Evolutionary conservation across 306 rosid genomes (phyloP).

Genomic region (Quercus cerris): DNA sequence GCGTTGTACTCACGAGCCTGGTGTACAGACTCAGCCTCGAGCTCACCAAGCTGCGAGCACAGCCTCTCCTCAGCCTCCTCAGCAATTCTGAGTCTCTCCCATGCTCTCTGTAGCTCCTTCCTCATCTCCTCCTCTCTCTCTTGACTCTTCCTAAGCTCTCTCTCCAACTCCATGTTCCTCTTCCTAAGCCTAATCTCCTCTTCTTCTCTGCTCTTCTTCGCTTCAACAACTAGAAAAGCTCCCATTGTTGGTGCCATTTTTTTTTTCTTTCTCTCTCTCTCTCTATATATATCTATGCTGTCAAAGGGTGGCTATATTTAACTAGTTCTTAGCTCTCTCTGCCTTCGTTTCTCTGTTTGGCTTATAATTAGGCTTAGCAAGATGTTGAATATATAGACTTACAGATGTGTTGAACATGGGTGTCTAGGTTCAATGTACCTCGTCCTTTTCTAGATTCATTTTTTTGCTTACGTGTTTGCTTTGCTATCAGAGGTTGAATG

Average conservation of each 20-base stretch:
- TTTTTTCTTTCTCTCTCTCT: not conserved
- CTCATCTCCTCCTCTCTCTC: slow-evolving; percentile 73
- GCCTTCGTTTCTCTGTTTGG: not conserved
- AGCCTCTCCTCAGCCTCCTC: slow-evolving; percentile 96
- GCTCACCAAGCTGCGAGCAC: slow-evolving; percentile 85
- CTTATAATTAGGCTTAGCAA: not conserved
- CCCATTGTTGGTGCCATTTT: not conserved
- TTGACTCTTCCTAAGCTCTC: slow-evolving; percentile 55
- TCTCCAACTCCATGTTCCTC: slow-evolving; percentile 77
- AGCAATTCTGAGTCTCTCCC: slow-evolving; percentile 67
- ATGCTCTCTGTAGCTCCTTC: slow-evolving; percentile 39
- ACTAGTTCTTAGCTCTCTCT: no score
- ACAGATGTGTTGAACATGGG: no score
- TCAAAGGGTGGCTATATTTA: not conserved
- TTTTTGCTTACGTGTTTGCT: not conserved
- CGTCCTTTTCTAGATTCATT: not conserved
- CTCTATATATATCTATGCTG: not conserved
- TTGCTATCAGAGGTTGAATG: not conserved
- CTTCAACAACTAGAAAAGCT: not conserved
- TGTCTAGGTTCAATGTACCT: slow-evolving; percentile 31
- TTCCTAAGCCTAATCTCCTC: slow-evolving; percentile 32
- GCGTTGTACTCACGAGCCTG: slow-evolving; percentile 71
- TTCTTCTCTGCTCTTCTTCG: not conserved
- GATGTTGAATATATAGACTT: not conserved
- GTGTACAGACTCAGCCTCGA: slow-evolving; percentile 72